A percentile compares a stretch with the other conserved stretches of the same genome.
phyloP scores from a whole-genome alignment of 805 yeast genomes.

The Kodamaea restingae region DNA sequence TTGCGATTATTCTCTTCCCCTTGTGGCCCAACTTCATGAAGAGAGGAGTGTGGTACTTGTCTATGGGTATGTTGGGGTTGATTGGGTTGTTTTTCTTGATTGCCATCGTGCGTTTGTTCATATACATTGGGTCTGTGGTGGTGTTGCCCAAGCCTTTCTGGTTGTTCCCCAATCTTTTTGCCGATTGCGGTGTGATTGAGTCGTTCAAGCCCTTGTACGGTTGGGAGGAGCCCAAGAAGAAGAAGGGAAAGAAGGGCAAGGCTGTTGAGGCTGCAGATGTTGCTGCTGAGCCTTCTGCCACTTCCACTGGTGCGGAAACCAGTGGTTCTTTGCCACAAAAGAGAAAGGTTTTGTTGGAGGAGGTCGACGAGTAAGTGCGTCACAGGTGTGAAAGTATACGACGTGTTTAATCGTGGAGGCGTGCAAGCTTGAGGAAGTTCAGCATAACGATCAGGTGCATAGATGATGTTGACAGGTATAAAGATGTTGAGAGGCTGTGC shows the following conservation, averaged over 20 bases:
- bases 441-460: too few species aligned
- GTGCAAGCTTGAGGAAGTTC: too few species aligned
- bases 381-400: too few species aligned
- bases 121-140: conserved; percentile 58
- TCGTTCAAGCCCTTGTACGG: conserved; percentile 88
- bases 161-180: conserved; percentile 94
- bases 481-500: too few species aligned
- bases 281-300: conserved; percentile 5
- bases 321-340: conserved; percentile 17
- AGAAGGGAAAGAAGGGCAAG: conserved; percentile 22
- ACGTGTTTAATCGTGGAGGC: too few species aligned
- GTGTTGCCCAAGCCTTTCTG: conserved; percentile 75
- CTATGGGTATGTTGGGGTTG: conserved; percentile 70
- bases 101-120: conserved; percentile 73
- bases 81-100: conserved; percentile 70
- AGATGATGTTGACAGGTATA: too few species aligned
- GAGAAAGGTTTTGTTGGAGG: conserved; percentile 38
- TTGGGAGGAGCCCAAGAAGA: conserved; percentile 55
- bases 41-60: conserved; percentile 83
- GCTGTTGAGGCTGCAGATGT: conserved; percentile 9
- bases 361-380: conserved; percentile 29
- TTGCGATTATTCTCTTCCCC: conserved; percentile 75
- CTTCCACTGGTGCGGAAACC: conserved; percentile 15
- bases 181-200: conserved; percentile 89
- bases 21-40: conserved; percentile 93